Evolutionary conservation across 768 basidiomycete genomes (phyloP), one percentile per base, ranked within the genome.

Genomic region (Calocybe indica): DNA sequence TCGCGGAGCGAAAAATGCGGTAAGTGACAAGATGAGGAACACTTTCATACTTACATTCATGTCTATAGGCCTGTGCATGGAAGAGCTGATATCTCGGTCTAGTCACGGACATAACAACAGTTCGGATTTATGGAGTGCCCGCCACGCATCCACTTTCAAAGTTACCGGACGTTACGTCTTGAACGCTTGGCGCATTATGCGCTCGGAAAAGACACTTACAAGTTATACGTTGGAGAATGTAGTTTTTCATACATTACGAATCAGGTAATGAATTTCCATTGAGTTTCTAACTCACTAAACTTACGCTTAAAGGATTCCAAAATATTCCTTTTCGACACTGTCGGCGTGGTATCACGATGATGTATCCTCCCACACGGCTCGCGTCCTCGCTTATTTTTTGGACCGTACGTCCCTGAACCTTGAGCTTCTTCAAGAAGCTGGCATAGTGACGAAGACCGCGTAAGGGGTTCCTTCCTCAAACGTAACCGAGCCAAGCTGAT

Each of bases 161-260:
- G 83, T 93, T 35, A 71, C 76, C 14, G 96, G 96, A 0, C 76
- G 96, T 12, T 94, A 99, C 60, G 86, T 95, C 32, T 71, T 99
- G 40, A 96, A 98, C 55, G 66, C 91, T 10, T 97, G 93, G 93
- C 74, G 93, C 47, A 80, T 97, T 44, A 88, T 97, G 78, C 83
- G 92, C 32, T 79, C 82, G 1, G 95, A 98, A 56, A 78, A 83
- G 50, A 81, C 75, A 13, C 65, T 97, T 46, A 78, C 74, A 33
- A 82, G 78, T 50, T 93, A 98, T 64, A 82, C 88, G 0, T 86
- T 98, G 53, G 95, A 97, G 66, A 92, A 94, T 54, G 83, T 90
- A 0, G 88, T 73, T 0, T 93, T 92, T 58, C 83, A 95, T 53
- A 59, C 94, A 13, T 70, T 99, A 5, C 78, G 76, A 37, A 72